A percentile compares a stretch with the other conserved stretches of the same genome.
Conservation (phyloP, 139 green algal species). For the Coelastrella sp. region DNA sequence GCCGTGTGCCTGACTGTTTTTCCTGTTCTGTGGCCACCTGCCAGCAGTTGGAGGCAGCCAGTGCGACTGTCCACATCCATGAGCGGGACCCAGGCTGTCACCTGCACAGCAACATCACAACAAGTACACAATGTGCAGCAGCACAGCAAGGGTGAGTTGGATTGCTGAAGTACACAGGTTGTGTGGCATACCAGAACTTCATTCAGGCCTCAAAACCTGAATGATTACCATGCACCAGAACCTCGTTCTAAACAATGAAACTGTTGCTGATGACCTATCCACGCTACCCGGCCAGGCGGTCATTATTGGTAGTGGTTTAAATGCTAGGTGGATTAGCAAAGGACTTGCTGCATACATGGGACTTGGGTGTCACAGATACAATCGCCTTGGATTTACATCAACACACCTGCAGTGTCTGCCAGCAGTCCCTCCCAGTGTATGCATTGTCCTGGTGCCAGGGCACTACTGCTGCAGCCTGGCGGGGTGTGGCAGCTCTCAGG, state of each 20-base stretch:
- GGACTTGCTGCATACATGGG: too few species aligned
- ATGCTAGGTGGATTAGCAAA: too few species aligned
- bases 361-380: too few species aligned
- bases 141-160: too few species aligned
- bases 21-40: slow-evolving; percentile 1
- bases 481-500: slow-evolving; percentile 17
- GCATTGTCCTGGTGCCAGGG: slow-evolving; percentile 43
- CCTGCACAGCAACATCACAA: neutral
- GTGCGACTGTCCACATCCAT: slow-evolving; percentile 8
- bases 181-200: too few species aligned
- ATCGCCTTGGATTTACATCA: neutral
- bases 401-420: slow-evolving; percentile 32
- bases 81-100: slow-evolving; percentile 36
- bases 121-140: neutral
- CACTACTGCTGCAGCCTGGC: neutral
- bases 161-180: too few species aligned
- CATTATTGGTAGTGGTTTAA: too few species aligned
- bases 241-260: too few species aligned
- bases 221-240: too few species aligned
- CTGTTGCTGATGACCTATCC: too few species aligned
- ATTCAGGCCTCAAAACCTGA: too few species aligned
- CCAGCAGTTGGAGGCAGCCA: slow-evolving; percentile 39
- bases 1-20: slow-evolving; percentile 8
- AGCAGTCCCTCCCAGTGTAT: slow-evolving; percentile 12
- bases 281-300: too few species aligned